These are phyloP conservation scores for Papiliotrema terrestris DNA, from an alignment of 1,284 basidiomycete genomes.

Conservation along the genomic window DNA sequence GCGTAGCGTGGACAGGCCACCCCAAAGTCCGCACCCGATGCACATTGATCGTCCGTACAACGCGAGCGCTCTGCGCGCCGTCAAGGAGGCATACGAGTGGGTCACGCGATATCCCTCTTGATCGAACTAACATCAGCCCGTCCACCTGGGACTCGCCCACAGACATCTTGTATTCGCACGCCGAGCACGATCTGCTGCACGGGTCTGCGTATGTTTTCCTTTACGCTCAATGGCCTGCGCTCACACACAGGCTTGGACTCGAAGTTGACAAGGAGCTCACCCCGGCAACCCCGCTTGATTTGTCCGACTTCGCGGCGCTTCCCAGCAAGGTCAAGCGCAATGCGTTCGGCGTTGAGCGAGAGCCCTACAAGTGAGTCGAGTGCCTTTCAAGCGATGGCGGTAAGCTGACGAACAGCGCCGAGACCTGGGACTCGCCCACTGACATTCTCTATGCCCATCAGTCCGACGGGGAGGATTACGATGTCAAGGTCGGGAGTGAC, in stretches of 20 bases:
- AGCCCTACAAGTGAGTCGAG: constrained; percentile 2
- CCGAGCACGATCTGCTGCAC: not conserved
- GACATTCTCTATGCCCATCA: constrained; percentile 1
- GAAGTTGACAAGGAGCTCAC: too few species aligned
- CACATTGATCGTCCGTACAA: too few species aligned
- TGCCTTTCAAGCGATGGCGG: not conserved
- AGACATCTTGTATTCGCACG: constrained; percentile 1
- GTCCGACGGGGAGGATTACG: not conserved
- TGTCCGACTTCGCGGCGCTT: too few species aligned
- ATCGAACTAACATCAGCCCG: too few species aligned
- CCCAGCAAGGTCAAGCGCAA: not conserved
- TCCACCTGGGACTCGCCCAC: constrained; percentile 2
- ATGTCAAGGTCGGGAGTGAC: not conserved
- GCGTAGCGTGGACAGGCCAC: too few species aligned
- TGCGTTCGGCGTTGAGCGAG: not conserved
- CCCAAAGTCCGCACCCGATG: too few species aligned
- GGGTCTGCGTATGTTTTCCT: not conserved
- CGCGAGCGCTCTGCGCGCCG: too few species aligned
- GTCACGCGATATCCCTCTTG: too few species aligned
- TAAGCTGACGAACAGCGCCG: not conserved
- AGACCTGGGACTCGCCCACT: constrained; percentile 3
- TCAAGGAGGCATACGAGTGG: too few species aligned
- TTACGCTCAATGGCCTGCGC: too few species aligned
- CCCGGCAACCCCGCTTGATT: too few species aligned
- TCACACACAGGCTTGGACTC: too few species aligned